These are phyloP conservation scores for Microcyclospora pomicola DNA, from an alignment of 2,329 filamentous ascomycete species.

Conservation along the genomic window DNA sequence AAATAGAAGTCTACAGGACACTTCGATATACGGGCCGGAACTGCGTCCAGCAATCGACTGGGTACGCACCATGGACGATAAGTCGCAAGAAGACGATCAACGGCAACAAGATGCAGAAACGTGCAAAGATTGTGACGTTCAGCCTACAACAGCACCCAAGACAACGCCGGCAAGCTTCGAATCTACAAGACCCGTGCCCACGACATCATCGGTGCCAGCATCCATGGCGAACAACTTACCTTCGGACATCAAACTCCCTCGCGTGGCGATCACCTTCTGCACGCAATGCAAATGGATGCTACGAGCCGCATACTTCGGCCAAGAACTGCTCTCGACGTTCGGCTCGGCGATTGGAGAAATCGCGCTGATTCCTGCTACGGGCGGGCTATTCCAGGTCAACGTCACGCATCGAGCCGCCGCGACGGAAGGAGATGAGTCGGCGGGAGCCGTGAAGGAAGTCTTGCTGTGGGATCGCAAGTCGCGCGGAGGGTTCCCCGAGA, in stretches of 20 bases:
- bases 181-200: too few relatives aligned
- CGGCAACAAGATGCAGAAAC: too few relatives aligned
- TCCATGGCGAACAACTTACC: too few relatives aligned
- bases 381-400: conserved; percentile 68
- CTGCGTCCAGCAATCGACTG: too few relatives aligned
- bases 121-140: too few relatives aligned
- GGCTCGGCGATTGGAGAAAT: conserved; percentile 72
- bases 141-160: too few relatives aligned
- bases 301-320: conserved; percentile 54
- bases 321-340: conserved; percentile 93
- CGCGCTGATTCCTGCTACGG: conserved; percentile 69
- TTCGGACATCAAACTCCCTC: conserved; percentile 38
- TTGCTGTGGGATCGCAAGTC: conserved; percentile 77
- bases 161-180: too few relatives aligned
- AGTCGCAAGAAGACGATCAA: too few relatives aligned
- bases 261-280: conserved; percentile 80
- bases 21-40: too few relatives aligned
- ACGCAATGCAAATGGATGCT: conserved; percentile 39
- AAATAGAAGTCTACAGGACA: too few relatives aligned
- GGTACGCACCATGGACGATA: too few relatives aligned
- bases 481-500: conserved; percentile 87
- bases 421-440: background rate
- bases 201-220: too few relatives aligned
- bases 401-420: conserved; percentile 31
- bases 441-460: conserved; percentile 27